A percentile compares a stretch with the other conserved stretches of the same genome.
Evolutionary conservation across 495 filamentous ascomycete species (phyloP).

Genomic region (Pyrenula aspistea): DNA sequence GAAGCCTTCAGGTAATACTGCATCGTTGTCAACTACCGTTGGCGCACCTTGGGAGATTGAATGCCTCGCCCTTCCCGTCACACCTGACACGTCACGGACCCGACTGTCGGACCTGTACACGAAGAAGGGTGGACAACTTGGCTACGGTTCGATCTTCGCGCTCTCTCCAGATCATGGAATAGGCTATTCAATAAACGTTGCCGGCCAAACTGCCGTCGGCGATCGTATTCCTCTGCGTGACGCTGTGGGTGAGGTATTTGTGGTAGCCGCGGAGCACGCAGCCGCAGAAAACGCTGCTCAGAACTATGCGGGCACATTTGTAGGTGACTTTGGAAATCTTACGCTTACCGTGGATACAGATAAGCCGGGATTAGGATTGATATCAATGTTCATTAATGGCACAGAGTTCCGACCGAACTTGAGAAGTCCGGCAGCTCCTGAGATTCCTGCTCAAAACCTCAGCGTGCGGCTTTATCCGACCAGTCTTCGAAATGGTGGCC

Average conservation of each 20-base stretch:
- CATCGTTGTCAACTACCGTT: slow-evolving; percentile 30
- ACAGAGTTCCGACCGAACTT: too few relatives aligned
- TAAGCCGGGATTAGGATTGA: too few relatives aligned
- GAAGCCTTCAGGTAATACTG: slow-evolving; percentile 37
- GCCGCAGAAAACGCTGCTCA: slow-evolving; percentile 24
- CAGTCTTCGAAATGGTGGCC: too few relatives aligned
- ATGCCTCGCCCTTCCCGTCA: slow-evolving; percentile 5
- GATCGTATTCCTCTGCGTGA: slow-evolving; percentile 16
- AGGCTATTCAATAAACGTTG: slow-evolving; percentile 37
- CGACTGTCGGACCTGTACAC: slow-evolving; percentile 40
- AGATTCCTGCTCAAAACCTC: too few relatives aligned
- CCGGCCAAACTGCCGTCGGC: slow-evolving; percentile 14
- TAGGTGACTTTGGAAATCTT: too few relatives aligned
- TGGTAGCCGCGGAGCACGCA: slow-evolving; percentile 33
- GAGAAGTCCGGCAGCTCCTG: too few relatives aligned
- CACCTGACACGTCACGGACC: too few relatives aligned
- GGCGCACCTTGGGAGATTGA: slow-evolving; percentile 51
- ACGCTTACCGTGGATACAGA: too few relatives aligned
- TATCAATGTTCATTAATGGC: too few relatives aligned
- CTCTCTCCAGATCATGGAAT: slow-evolving; percentile 40
- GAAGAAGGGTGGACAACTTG: slow-evolving; percentile 36
- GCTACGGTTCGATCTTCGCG: slow-evolving; percentile 31
- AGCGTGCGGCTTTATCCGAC: too few relatives aligned
- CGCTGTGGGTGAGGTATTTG: slow-evolving; percentile 19
- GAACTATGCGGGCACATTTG: slow-evolving; percentile 28